These are phyloP conservation scores for Flaveria robusta DNA, from an alignment of 129 eudicot genomes.

Conservation along the genomic window DNA sequence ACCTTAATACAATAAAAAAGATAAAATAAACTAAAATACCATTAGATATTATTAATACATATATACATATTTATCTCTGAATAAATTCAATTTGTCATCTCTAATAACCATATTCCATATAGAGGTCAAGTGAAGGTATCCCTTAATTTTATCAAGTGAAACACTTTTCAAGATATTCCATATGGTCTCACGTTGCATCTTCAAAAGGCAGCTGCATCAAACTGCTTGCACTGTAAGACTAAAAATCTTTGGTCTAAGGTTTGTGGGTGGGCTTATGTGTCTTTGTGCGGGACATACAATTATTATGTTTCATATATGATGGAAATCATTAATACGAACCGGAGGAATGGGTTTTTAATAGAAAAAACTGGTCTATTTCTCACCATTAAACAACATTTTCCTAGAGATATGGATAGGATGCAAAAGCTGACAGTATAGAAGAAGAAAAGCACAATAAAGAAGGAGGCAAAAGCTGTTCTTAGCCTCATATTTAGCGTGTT, in stretches of 20 bases:
- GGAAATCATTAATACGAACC: slow-evolving; percentile 23
- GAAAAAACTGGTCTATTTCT: slow-evolving; percentile 25
- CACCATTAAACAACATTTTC: slow-evolving; percentile 24
- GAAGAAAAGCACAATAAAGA: neutral
- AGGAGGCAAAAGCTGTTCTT: neutral
- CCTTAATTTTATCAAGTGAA: too few relatives aligned
- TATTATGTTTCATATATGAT: slow-evolving; percentile 31
- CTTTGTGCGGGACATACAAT: slow-evolving; percentile 24
- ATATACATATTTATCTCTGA: too few relatives aligned
- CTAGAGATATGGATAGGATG: slow-evolving; percentile 1
- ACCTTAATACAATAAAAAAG: too few relatives aligned
- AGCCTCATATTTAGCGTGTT: neutral
- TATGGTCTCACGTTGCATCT: slow-evolving; percentile 5
- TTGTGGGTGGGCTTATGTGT: slow-evolving; percentile 37
- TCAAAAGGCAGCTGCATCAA: neutral
- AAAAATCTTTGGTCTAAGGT: slow-evolving; percentile 23
- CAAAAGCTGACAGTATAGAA: neutral
- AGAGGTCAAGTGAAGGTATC: too few relatives aligned
- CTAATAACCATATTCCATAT: too few relatives aligned
- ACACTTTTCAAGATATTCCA: too few relatives aligned
- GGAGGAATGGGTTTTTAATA: slow-evolving; percentile 14
- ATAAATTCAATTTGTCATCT: fast-evolving
- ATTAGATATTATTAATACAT: too few relatives aligned
- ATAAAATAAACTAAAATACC: too few relatives aligned
- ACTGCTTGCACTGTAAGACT: slow-evolving; percentile 30